phyloP scores from a whole-genome alignment of 495 filamentous ascomycete species.

The Delitschia confertaspora region DNA sequence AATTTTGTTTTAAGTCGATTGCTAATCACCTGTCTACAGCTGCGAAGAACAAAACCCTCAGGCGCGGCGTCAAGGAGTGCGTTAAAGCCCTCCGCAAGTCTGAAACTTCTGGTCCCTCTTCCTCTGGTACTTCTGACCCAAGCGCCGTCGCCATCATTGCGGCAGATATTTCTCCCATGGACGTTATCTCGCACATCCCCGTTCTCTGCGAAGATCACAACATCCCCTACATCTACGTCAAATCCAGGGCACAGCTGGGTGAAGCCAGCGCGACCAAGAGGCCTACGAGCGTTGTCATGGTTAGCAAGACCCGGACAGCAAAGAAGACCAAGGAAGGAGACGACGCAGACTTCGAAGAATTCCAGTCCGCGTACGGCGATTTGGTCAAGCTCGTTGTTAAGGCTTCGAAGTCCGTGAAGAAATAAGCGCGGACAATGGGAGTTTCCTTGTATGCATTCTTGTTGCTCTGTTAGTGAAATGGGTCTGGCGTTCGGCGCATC shows the following conservation, averaged over 20 bases:
- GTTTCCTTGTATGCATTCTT: not conserved
- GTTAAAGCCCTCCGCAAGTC: constrained; percentile 94
- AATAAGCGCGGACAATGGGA: constrained; percentile 3
- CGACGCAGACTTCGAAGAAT: constrained; percentile 26
- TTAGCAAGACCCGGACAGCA: constrained; percentile 46
- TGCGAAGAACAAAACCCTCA: constrained; percentile 83
- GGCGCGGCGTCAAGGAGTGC: constrained; percentile 96
- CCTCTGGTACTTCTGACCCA: constrained; percentile 45
- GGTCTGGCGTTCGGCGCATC: constrained; percentile 2
- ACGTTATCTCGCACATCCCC: constrained; percentile 94
- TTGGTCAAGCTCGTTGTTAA: constrained; percentile 25
- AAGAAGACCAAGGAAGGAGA: constrained; percentile 43
- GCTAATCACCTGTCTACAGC: constrained; percentile 43
- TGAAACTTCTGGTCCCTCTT: constrained; percentile 41
- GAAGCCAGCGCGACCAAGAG: constrained; percentile 86
- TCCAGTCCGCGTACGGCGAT: constrained; percentile 19
- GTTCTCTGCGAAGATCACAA: constrained; percentile 96
- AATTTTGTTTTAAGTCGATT: not conserved
- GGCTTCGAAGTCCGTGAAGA: constrained; percentile 20
- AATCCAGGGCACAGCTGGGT: constrained; percentile 80
- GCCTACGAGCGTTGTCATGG: constrained; percentile 90
- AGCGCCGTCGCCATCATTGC: constrained; percentile 81
- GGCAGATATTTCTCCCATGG: constrained; percentile 93
- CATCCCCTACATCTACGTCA: constrained; percentile 87
- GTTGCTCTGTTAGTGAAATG: not conserved